These are phyloP conservation scores for Spizellomyces sp. DNA, from an alignment of 192 early-diverging fungal species.

Conservation along the genomic window DNA sequence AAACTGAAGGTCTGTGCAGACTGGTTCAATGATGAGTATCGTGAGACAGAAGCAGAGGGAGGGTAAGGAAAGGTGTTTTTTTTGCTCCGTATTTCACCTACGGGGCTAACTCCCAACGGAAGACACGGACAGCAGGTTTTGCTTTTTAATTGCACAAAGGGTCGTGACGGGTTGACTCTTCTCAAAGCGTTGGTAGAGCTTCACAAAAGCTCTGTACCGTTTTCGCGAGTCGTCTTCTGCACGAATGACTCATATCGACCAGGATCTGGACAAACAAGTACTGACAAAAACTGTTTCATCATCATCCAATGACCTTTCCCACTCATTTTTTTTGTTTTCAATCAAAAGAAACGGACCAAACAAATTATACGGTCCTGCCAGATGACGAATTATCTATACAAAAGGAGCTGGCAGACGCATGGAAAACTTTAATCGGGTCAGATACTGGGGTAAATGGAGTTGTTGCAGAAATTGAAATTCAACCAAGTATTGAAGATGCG, in stretches of 20 bases:
- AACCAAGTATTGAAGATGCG: slow-evolving; percentile 23
- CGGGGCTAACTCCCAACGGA: no score
- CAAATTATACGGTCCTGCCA: slow-evolving; percentile 67
- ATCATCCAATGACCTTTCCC: no score
- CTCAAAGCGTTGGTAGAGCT: slow-evolving; percentile 65
- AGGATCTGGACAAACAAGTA: neutral
- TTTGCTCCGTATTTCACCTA: no score
- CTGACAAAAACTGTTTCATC: neutral
- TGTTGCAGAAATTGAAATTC: slow-evolving; percentile 14
- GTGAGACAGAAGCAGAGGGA: no score
- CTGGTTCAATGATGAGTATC: slow-evolving; percentile 46
- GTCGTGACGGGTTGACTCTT: slow-evolving; percentile 65
- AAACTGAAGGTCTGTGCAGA: slow-evolving; percentile 45
- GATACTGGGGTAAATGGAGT: slow-evolving; percentile 4
- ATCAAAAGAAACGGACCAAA: slow-evolving; percentile 52
- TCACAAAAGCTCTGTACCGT: slow-evolving; percentile 40
- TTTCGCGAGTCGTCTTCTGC: slow-evolving; percentile 78
- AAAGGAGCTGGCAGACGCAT: slow-evolving; percentile 58
- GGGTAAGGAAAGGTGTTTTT: no score
- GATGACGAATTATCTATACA: slow-evolving; percentile 67
- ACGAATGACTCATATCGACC: slow-evolving; percentile 60
- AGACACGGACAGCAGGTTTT: slow-evolving; percentile 55
- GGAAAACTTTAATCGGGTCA: slow-evolving; percentile 47
- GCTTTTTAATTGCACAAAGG: slow-evolving; percentile 87
- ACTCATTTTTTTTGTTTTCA: neutral